phyloP scores from a whole-genome alignment of 805 yeast genomes.

The Kodamaea kaohsiungensis region DNA sequence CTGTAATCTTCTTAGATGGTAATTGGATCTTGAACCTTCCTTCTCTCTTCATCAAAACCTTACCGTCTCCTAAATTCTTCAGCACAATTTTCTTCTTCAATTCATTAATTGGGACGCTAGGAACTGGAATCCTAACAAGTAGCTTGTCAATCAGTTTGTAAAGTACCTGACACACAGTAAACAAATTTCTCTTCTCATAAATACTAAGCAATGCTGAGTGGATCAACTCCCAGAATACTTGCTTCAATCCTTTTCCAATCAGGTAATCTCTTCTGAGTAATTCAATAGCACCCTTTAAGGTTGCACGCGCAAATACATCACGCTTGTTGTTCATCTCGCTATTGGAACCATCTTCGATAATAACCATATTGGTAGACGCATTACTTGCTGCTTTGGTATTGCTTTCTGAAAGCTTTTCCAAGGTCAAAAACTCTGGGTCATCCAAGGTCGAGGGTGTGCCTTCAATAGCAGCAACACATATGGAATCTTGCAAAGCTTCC shows the following conservation, averaged over 20 bases:
- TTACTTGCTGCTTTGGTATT: slow-evolving; percentile 19
- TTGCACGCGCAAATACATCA: slow-evolving; percentile 64
- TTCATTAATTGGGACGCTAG: slow-evolving; percentile 52
- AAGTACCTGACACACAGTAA: slow-evolving; percentile 65
- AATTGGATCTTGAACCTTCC: slow-evolving; percentile 57
- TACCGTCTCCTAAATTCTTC: slow-evolving; percentile 50
- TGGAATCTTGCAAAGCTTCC: slow-evolving; percentile 45
- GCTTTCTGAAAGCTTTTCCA: slow-evolving; percentile 26
- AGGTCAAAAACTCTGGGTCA: slow-evolving; percentile 60
- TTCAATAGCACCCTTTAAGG: slow-evolving; percentile 66
- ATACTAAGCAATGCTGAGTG: slow-evolving; percentile 62
- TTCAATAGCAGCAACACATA: slow-evolving; percentile 67
- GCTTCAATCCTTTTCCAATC: slow-evolving; percentile 56
- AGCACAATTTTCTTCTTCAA: slow-evolving; percentile 61
- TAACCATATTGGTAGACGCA: slow-evolving; percentile 42
- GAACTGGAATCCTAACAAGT: slow-evolving; percentile 63
- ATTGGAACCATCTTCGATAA: slow-evolving; percentile 55
- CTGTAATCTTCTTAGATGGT: slow-evolving; percentile 22
- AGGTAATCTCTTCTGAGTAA: slow-evolving; percentile 60
- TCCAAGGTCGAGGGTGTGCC: slow-evolving; percentile 61
- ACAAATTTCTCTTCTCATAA: slow-evolving; percentile 59
- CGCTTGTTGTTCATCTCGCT: slow-evolving; percentile 52
- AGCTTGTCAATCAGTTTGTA: slow-evolving; percentile 62
- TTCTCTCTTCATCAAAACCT: slow-evolving; percentile 61
- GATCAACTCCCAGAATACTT: slow-evolving; percentile 67